phyloP scores from a whole-genome alignment of 2,329 filamentous ascomycete species.

The Ascochyta lentis region DNA sequence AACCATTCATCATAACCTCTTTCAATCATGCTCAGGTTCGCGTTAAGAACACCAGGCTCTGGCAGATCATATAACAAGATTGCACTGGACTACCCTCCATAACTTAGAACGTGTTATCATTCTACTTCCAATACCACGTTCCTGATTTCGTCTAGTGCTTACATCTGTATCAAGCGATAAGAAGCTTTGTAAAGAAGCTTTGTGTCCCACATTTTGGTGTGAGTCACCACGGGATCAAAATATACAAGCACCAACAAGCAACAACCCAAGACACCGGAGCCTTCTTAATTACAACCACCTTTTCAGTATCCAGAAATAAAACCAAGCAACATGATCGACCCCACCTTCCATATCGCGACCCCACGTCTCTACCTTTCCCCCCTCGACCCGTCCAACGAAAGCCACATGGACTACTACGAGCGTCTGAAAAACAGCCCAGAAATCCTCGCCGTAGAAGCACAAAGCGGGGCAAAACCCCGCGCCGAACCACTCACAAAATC shows the following conservation, averaged over 20 bases:
- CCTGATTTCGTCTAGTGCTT: conserved; percentile 11
- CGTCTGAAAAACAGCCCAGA: conserved; percentile 18
- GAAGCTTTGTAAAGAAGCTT: not conserved
- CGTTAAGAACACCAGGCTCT: not conserved
- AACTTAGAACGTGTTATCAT: not conserved
- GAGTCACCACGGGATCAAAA: conserved; percentile 1
- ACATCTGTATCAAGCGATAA: conserved; percentile 1
- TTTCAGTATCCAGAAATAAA: not conserved
- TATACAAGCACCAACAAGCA: not conserved
- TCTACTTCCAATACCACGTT: conserved; percentile 4
- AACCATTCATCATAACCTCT: not conserved
- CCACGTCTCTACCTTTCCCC: conserved; percentile 48
- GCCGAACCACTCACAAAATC: conserved; percentile 2
- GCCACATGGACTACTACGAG: conserved; percentile 23
- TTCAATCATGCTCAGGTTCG: not conserved
- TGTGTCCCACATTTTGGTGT: not conserved
- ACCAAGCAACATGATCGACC: conserved; percentile 56
- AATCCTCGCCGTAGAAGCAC: not conserved
- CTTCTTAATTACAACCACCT: not conserved
- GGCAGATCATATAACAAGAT: not conserved
- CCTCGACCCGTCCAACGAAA: conserved; percentile 21
- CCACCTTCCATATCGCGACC: conserved; percentile 69
- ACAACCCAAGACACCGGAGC: not conserved
- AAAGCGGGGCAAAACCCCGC: not conserved
- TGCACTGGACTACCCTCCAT: not conserved